Conservation (phyloP, 2,329 filamentous ascomycete genomes). For the Fusarium poae region DNA sequence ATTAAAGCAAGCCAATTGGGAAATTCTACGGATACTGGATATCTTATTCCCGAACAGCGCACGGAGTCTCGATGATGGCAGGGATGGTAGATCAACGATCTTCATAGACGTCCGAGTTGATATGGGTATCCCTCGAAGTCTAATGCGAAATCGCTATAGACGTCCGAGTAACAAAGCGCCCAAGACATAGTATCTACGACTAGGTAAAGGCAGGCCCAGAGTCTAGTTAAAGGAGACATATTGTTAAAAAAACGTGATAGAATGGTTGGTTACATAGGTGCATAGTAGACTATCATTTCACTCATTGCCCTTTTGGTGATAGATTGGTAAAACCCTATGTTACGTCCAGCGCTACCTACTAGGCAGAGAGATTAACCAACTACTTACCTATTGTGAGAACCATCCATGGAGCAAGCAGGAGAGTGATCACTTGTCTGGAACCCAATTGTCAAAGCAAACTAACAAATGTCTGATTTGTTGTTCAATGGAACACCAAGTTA, state of each 20-base stretch:
- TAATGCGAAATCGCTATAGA: too few species aligned
- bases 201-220: neutral
- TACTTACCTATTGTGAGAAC: neutral
- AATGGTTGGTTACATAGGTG: neutral
- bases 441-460: neutral
- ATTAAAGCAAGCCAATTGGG: neutral
- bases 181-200: neutral
- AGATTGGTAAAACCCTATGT: neutral
- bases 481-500: neutral
- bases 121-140: too few species aligned
- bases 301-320: neutral
- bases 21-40: neutral
- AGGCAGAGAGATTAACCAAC: neutral
- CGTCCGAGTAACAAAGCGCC: neutral
- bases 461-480: neutral
- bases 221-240: neutral
- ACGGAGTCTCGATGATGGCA: neutral
- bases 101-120: neutral
- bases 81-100: neutral
- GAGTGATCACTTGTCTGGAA: neutral
- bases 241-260: neutral
- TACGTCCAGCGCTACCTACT: neutral
- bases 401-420: conserved; percentile 2
- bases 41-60: neutral
- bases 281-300: neutral